phyloP scores from a whole-genome alignment of 2,329 filamentous ascomycete genomes.

The Eutypa lata region DNA sequence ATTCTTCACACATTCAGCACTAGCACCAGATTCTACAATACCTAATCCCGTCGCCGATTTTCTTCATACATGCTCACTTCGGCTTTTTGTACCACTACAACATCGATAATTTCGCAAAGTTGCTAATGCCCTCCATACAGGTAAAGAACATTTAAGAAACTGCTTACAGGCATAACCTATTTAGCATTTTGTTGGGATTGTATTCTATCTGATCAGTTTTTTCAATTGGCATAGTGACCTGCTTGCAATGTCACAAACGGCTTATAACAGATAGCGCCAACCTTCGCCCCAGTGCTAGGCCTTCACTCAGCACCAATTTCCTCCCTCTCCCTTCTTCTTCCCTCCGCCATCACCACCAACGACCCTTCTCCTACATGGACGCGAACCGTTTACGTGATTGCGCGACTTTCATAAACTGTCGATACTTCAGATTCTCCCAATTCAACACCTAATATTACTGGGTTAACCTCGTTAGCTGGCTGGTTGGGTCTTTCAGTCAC shows the following conservation, averaged over 20 bases:
- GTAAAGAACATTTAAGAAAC: neutral
- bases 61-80: neutral
- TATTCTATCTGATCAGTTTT: slow-evolving; percentile 6
- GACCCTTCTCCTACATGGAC: slow-evolving; percentile 10
- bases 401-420: slow-evolving; percentile 2
- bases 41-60: neutral
- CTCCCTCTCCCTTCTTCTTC: neutral
- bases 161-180: neutral
- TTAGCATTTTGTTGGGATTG: slow-evolving; percentile 2
- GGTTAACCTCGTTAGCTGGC: neutral
- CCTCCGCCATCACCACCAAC: neutral
- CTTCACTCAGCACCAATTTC: neutral
- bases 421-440: slow-evolving; percentile 4
- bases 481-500: neutral
- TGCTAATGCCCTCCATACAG: neutral
- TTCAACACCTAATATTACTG: slow-evolving; percentile 1
- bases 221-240: slow-evolving; percentile 23
- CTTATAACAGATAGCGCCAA: slow-evolving; percentile 22
- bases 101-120: neutral
- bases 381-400: slow-evolving; percentile 10
- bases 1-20: neutral
- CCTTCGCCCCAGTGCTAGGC: neutral
- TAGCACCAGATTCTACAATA: neutral
- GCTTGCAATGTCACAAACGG: slow-evolving; percentile 26
- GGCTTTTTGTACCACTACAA: neutral